Base-by-base conservation (phyloP, 2,329 filamentous ascomycete species). In the Xylariaceae sp. region DNA sequence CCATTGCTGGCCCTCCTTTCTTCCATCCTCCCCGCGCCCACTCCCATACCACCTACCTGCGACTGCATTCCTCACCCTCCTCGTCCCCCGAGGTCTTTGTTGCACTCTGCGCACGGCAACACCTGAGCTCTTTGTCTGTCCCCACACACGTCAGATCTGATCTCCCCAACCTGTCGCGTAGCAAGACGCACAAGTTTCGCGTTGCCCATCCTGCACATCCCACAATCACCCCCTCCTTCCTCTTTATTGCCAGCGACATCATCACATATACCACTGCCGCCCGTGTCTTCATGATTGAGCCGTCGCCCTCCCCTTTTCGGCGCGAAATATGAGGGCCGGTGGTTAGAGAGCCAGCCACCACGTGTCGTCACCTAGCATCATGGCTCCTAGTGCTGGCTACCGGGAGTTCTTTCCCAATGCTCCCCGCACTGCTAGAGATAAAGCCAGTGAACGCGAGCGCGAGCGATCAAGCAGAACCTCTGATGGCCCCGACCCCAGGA, bases 351-450 rank as follows among this genome's bases (percentile, higher is more conserved):
- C n/a, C 65, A 70, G 65, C 69, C 70, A 71, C n/a, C 74, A 73
- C 69, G 71, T 54, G 70, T 67, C 68, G 65, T 68, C 60, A 59
- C 59, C 69, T 75, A 83, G 73, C 72, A 88, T 87, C 85, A 88
- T 60, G 61, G 61, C 62, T 54, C 62, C 88, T 82, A 88, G 86
- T 75, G 84, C 85, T 74, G 83, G 84, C 72, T 91, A 90, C 77
- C 86, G 85, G 71, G 83, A 90, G 72, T 93, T 89, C 77, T 91
- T 90, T 69, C 86, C 86, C 58, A 82, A 85, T 65, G 87, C 86
- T 63, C 86, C 87, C 57, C 79, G 80, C 59, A 82, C 80, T 47
- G 74, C 76, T 45, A 73, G 73, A 66, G 75, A 79, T 63, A 74
- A 74, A 60, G 75, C 77, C 54, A 75, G 75, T 64, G 79, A 83